Percentiles rank a stretch among this genome's conserved stretches.
Conservation (phyloP, 2,329 filamentous ascomycete genomes). For the Cordyceps farinosa region DNA sequence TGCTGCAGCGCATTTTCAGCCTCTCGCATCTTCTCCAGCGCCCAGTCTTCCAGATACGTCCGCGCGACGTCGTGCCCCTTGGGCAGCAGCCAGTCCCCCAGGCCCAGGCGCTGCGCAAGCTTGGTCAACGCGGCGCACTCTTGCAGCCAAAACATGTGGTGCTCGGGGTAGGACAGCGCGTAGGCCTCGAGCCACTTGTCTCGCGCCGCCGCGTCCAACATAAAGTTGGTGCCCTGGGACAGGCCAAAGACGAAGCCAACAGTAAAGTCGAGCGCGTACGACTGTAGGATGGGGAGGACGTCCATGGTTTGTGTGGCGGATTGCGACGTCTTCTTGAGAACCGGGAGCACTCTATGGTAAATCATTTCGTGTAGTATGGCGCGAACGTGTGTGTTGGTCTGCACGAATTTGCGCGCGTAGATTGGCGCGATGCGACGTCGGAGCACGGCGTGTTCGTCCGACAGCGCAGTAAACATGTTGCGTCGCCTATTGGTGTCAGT, state of each 20-base stretch:
- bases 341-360: neutral
- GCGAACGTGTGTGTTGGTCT: neutral
- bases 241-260: neutral
- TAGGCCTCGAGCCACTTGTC: slow-evolving; percentile 3
- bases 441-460: neutral
- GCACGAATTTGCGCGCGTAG: neutral
- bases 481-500: neutral
- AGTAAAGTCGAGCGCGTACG: neutral
- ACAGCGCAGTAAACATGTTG: neutral
- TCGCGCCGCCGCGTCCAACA: neutral
- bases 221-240: neutral
- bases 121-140: neutral
- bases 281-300: neutral
- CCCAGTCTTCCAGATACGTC: neutral
- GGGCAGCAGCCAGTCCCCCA: neutral
- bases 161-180: neutral
- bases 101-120: neutral
- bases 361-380: neutral
- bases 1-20: neutral
- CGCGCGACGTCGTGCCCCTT: neutral
- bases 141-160: neutral
- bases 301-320: neutral
- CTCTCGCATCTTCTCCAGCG: neutral
- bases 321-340: neutral
- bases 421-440: neutral